Evolutionary conservation across 331 rosid genomes (phyloP).

Genomic region (Stylosanthes scabra): DNA sequence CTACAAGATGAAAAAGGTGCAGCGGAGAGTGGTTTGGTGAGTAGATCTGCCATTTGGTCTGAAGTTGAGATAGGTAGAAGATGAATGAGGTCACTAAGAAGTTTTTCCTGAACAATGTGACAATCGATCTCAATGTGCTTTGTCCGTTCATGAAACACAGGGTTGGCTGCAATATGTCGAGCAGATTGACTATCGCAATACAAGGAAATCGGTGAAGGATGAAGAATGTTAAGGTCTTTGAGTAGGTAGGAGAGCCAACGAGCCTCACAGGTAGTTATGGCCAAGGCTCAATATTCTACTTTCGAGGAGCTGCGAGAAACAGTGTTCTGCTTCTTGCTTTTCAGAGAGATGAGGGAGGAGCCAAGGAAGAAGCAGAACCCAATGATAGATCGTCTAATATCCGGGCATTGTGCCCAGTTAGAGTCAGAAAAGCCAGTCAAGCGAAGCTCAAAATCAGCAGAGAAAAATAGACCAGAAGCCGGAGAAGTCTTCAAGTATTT

Average conservation of each 20-base stretch:
- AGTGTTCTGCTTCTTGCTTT: not conserved
- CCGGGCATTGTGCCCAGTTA: no score
- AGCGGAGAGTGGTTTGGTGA: not conserved
- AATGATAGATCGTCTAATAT: no score
- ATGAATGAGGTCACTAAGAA: no score
- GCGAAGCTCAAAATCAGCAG: no score
- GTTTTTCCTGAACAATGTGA: not conserved
- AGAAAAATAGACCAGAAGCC: not conserved
- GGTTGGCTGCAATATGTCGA: not conserved
- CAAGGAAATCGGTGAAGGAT: rapidly evolving
- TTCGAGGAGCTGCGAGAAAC: not conserved
- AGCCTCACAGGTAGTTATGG: not conserved
- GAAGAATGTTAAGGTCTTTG: not conserved
- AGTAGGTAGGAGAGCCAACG: not conserved
- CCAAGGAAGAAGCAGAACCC: no score
- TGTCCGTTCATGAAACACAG: not conserved
- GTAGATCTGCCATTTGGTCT: not conserved
- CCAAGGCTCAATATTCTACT: not conserved
- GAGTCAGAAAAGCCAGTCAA: no score
- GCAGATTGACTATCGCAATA: not conserved
- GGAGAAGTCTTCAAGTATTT: not conserved
- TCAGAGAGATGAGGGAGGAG: not conserved
- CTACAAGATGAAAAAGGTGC: no score
- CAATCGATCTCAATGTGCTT: not conserved
- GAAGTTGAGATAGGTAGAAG: not conserved